phyloP scores from a whole-genome alignment of 768 basidiomycete species.

The Mycena albidolilacea region DNA sequence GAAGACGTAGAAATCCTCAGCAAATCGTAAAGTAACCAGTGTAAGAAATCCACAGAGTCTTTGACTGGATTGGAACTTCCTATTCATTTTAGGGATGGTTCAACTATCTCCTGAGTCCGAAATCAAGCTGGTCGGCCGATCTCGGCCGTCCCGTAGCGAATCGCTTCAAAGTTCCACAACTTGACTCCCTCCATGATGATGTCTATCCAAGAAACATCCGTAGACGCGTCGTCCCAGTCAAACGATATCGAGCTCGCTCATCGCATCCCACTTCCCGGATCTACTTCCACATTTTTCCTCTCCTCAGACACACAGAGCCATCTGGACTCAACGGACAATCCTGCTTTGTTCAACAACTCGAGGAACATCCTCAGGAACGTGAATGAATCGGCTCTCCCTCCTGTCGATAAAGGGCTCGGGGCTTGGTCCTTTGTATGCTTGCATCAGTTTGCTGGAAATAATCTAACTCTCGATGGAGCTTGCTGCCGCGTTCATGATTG shows the following conservation, averaged over 20 bases:
- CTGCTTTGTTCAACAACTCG: neutral
- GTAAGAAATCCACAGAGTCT: too few relatives aligned
- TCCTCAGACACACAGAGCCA: constrained; percentile 34
- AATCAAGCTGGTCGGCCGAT: too few relatives aligned
- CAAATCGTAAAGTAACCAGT: too few relatives aligned
- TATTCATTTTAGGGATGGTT: too few relatives aligned
- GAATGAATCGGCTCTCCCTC: constrained; percentile 36
- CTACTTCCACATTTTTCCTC: constrained; percentile 23
- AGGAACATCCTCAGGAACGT: neutral
- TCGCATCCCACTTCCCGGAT: constrained; percentile 28
- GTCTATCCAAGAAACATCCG: too few relatives aligned
- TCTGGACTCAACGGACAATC: neutral
- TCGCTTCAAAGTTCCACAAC: too few relatives aligned
- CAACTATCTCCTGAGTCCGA: too few relatives aligned
- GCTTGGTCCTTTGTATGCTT: constrained; percentile 48
- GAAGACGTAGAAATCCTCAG: too few relatives aligned
- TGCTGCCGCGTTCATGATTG: constrained; percentile 45
- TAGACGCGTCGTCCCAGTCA: too few relatives aligned
- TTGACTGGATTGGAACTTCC: too few relatives aligned
- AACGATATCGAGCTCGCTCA: constrained; percentile 31
- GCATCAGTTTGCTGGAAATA: neutral
- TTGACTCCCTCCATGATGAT: too few relatives aligned
- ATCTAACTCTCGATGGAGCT: constrained; percentile 37
- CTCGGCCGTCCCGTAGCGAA: too few relatives aligned
- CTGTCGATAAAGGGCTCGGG: constrained; percentile 42